These are phyloP conservation scores for Xylaria sp. DNA, from an alignment of 2,329 filamentous ascomycete species.

Conservation along the genomic window DNA sequence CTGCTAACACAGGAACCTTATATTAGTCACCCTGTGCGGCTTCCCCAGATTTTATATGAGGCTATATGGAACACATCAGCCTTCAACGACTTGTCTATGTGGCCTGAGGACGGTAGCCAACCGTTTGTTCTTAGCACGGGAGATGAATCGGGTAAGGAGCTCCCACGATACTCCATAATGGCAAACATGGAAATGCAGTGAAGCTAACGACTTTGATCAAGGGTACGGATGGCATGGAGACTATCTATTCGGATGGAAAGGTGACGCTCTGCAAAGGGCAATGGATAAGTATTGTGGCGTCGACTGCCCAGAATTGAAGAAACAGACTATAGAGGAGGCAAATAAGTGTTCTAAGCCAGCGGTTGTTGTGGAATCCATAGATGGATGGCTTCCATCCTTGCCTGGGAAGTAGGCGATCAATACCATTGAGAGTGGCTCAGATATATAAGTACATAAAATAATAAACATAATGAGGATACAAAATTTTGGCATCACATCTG, in stretches of 20 bases:
- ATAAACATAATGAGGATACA: not conserved
- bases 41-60: conserved; percentile 14
- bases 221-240: not conserved
- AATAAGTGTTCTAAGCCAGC: conserved; percentile 10
- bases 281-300: conserved; percentile 6
- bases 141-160: not conserved
- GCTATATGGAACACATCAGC: conserved; percentile 14
- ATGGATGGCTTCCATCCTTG: conserved; percentile 6
- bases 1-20: not conserved
- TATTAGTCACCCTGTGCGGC: conserved; percentile 8
- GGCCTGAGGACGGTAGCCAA: conserved; percentile 13
- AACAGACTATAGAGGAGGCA: conserved; percentile 7
- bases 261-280: conserved; percentile 7
- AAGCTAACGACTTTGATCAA: not conserved
- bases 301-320: conserved; percentile 14
- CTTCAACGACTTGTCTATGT: conserved; percentile 1
- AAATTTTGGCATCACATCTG: not conserved
- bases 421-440: not conserved
- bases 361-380: conserved; percentile 8
- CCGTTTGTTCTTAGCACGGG: not conserved
- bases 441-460: not conserved
- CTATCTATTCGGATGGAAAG: not conserved
- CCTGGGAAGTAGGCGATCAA: not conserved
- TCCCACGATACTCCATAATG: no score
- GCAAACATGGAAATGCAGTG: not conserved